These are phyloP conservation scores for Mycena amicta DNA, from an alignment of 768 basidiomycete genomes.

Conservation along the genomic window DNA sequence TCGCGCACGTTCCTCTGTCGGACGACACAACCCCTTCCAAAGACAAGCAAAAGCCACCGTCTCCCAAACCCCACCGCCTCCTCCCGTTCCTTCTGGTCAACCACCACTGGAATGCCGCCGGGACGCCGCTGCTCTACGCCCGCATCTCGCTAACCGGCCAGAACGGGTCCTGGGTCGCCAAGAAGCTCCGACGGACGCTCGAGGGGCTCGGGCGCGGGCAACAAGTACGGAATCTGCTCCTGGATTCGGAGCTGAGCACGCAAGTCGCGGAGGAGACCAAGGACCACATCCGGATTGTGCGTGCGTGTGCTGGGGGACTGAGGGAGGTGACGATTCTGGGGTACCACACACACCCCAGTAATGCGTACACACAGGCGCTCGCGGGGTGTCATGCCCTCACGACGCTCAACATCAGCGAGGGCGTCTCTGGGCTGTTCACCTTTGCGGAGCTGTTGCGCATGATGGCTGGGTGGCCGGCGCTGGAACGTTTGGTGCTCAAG, in stretches of 20 bases:
- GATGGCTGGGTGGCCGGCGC: not conserved
- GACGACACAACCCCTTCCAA: not conserved
- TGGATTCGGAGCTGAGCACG: not conserved
- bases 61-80: not conserved
- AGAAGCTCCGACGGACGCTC: not conserved
- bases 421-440: not conserved
- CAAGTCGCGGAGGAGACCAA: not conserved
- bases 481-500: not conserved
- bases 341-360: not conserved
- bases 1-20: not conserved
- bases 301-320: not conserved
- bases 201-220: not conserved
- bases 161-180: not conserved
- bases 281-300: not conserved
- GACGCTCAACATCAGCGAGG: not conserved
- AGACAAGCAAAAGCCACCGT: not conserved
- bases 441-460: not conserved
- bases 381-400: not conserved
- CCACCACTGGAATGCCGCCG: not conserved
- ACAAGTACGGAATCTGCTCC: not conserved
- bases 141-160: not conserved
- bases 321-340: not conserved
- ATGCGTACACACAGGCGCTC: not conserved
- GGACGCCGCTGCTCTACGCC: not conserved
- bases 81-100: not conserved